Evolutionary conservation across 2,329 filamentous ascomycete genomes (phyloP).

Genomic region (Meredithiella fracta): DNA sequence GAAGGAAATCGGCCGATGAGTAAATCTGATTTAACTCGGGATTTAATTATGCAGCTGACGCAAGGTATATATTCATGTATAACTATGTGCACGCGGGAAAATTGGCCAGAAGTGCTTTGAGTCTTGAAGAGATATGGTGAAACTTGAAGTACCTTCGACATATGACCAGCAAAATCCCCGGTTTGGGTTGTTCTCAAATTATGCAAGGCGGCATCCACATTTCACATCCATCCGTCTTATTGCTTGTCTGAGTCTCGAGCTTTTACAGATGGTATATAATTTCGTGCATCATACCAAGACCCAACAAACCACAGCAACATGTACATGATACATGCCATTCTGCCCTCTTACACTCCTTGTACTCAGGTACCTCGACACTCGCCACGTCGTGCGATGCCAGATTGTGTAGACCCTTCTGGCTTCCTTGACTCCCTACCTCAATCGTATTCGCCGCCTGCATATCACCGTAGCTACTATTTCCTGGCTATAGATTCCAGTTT

Average conservation of each 20-base stretch:
- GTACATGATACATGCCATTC: background rate
- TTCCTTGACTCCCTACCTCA: too few species aligned
- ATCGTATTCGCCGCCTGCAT: too few species aligned
- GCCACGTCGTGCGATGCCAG: too few species aligned
- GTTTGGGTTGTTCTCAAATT: background rate
- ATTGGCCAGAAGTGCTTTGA: too few species aligned
- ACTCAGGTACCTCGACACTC: background rate
- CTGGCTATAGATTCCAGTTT: too few species aligned
- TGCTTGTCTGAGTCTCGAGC: background rate
- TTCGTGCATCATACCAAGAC: background rate
- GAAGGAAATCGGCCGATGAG: background rate
- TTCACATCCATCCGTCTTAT: background rate
- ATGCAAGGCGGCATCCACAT: background rate
- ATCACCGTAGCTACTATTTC: too few species aligned
- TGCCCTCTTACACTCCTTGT: background rate
- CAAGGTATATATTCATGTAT: background rate
- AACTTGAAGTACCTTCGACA: background rate
- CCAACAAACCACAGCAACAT: background rate
- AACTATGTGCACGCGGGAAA: too few species aligned
- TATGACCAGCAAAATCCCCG: background rate
- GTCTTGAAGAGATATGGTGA: too few species aligned
- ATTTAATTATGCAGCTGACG: background rate
- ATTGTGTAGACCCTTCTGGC: too few species aligned
- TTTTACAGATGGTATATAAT: background rate
- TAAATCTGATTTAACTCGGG: background rate